Percentiles rank a stretch among this genome's conserved stretches.
phyloP scores from a whole-genome alignment of 2,329 filamentous ascomycete genomes.

The Ceratocystis diversiconidia region DNA sequence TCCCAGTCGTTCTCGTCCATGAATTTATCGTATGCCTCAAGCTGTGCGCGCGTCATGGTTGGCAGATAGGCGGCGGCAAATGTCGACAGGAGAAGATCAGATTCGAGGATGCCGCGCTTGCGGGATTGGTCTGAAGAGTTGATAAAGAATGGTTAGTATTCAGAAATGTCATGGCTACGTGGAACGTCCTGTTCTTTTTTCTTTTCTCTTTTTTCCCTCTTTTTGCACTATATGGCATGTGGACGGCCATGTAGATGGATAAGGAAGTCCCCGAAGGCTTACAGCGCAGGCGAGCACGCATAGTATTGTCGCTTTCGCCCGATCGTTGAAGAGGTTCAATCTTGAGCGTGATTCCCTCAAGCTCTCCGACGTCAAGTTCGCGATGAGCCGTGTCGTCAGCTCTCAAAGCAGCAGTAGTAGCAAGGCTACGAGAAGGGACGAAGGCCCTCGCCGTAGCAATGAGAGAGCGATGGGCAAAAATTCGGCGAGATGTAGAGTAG shows the following conservation, averaged over 20 bases:
- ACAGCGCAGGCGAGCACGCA: constrained; percentile 69
- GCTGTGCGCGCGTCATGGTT: constrained; percentile 56
- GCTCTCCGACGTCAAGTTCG: constrained; percentile 71
- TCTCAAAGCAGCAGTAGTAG: constrained; percentile 20
- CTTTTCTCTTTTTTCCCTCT: too few species aligned
- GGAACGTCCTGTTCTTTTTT: too few species aligned
- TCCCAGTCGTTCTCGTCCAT: constrained; percentile 99
- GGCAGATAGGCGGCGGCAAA: constrained; percentile 72
- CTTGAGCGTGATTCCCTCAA: constrained; percentile 72
- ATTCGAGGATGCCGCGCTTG: constrained; percentile 90
- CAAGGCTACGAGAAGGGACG: constrained; percentile 20
- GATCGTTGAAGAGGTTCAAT: constrained; percentile 77
- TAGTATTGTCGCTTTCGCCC: constrained; percentile 74
- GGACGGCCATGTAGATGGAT: not conserved
- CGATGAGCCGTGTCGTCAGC: constrained; percentile 22
- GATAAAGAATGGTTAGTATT: constrained; percentile 9
- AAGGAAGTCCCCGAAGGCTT: constrained; percentile 26
- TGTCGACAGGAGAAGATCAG: constrained; percentile 87
- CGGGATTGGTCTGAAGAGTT: constrained; percentile 70
- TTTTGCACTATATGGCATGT: too few species aligned
- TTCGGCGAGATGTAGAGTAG: constrained; percentile 17
- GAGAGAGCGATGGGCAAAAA: constrained; percentile 19
- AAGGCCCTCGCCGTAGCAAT: constrained; percentile 15
- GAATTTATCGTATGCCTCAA: constrained; percentile 78
- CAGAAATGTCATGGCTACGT: not conserved